These are phyloP conservation scores for Kazachstania sp. DNA, from an alignment of 1,139 yeast genomes.

Conservation along the genomic window DNA sequence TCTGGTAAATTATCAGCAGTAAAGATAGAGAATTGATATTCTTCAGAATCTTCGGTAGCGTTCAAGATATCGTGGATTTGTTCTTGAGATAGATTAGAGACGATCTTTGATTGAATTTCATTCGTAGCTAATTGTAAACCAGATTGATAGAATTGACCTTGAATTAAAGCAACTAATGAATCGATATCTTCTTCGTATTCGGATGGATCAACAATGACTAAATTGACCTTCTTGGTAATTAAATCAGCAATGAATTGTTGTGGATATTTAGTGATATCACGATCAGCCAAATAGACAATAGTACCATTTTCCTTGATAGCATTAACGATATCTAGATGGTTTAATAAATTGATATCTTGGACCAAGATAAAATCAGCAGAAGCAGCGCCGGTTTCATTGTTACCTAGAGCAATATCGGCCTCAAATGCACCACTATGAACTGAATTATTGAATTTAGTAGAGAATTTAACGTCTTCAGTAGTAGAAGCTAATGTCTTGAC, in stretches of 20 bases:
- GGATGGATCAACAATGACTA: slow-evolving; percentile 43
- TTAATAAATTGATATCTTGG: slow-evolving; percentile 48
- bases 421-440: slow-evolving; percentile 71
- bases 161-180: slow-evolving; percentile 63
- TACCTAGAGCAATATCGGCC: slow-evolving; percentile 45
- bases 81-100: slow-evolving; percentile 29
- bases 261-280: slow-evolving; percentile 28
- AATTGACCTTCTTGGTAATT: slow-evolving; percentile 44
- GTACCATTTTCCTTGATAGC: slow-evolving; percentile 48
- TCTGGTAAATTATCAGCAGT: slow-evolving; percentile 20
- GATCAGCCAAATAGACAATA: neutral
- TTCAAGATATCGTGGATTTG: neutral
- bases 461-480: slow-evolving; percentile 44
- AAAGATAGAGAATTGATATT: slow-evolving; percentile 31
- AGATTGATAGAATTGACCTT: slow-evolving; percentile 71
- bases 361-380: slow-evolving; percentile 57
- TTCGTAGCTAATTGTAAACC: slow-evolving; percentile 30
- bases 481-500: slow-evolving; percentile 69
- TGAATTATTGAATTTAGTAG: slow-evolving; percentile 63
- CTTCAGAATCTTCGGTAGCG: slow-evolving; percentile 40
- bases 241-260: slow-evolving; percentile 46
- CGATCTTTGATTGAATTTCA: neutral
- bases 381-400: slow-evolving; percentile 35
- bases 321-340: slow-evolving; percentile 51
- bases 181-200: slow-evolving; percentile 23